Percentiles rank a stretch among this genome's conserved stretches.
These are phyloP conservation scores for Neofusicoccum sp. DNA, from an alignment of 2,329 filamentous ascomycete species.

Conservation along the genomic window DNA sequence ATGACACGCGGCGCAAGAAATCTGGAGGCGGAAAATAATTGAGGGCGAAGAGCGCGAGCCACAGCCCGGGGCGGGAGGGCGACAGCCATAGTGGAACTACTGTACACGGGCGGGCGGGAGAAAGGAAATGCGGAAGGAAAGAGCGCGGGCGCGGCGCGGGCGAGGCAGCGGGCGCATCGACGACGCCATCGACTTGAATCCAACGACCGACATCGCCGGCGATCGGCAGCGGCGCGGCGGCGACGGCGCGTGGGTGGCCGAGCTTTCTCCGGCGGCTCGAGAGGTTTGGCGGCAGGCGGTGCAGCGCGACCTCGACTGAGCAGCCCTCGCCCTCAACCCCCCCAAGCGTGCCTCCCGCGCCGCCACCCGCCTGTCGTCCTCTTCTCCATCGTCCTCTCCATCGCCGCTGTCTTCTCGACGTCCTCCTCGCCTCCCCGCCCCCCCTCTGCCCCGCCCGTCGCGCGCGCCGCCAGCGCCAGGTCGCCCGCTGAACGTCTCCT, in stretches of 20 bases:
- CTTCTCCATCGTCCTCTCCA: neutral
- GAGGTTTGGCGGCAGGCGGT: neutral
- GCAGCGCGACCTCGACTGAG: conserved; percentile 8
- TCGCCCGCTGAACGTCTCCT: conserved; percentile 13
- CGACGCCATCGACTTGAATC: conserved; percentile 6
- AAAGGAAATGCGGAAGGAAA: neutral
- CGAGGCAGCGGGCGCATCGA: neutral
- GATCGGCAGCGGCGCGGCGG: neutral
- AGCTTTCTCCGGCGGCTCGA: no score
- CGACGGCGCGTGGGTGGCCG: neutral
- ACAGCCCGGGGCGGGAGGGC: neutral
- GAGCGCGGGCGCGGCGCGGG: neutral
- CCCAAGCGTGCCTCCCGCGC: neutral
- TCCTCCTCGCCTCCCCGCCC: neutral
- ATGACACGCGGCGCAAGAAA: neutral
- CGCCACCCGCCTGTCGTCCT: neutral
- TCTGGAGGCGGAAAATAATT: neutral
- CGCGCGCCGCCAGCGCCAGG: conserved; percentile 10
- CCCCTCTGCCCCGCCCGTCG: neutral
- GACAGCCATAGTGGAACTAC: neutral
- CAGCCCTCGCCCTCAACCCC: neutral
- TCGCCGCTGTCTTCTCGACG: neutral
- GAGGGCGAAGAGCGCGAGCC: conserved; percentile 1
- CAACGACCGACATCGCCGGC: conserved; percentile 10
- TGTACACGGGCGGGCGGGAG: neutral